Base-by-base conservation (phyloP, 2,329 filamentous ascomycete genomes). In the Pyrenophora tritici-repentis region DNA sequence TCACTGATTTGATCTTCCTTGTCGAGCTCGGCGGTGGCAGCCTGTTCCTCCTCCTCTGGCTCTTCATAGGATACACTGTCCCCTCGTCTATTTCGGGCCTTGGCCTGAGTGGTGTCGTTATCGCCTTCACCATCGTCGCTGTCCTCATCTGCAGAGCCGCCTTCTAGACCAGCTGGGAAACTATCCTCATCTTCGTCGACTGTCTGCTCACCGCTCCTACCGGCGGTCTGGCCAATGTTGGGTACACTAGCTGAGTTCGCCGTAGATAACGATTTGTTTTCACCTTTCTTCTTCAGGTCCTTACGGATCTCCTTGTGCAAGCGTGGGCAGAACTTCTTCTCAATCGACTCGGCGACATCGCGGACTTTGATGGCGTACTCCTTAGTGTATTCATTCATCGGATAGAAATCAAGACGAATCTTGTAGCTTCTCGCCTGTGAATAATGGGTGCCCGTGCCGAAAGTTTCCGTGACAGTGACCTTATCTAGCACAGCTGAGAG, bases 21-120 rank as follows among this genome's bases (percentile, higher is more conserved):
- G 48, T 84, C 82, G 66, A 87, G 82, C 50, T 83, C 81, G 44
- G 79, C 78, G 63, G 88, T 86, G 47, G 95, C 85, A 31, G 83
- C 86, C 60, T 90, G 84, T 67, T 97, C 94, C 3, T 93, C 93
- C 4, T 96, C 92, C 68, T 97, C 94, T 39, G 96, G 95, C 29
- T 87, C 90, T 33, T 91, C 93, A 62, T 97, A 97, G 12, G 91
- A 94, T 2, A 93, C 86, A 24, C 88, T 89, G 73, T 96, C 89
- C 44, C 83, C 80, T 34, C 89, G 86, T 71, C 96, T 94, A 38
- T 86, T 84, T 63, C 83, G 85, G 66, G 86, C 82, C 76, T 91
- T 95, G 62, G 84, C 85, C 56, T 82, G 85, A 3, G 86, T 92
- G 42, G 84, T 77, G 58, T 80, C 78, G 47, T 73, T 76, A 12